Evolutionary conservation across 169 alveolate species (phyloP).

Genomic region (Plasmodium malariae): DNA sequence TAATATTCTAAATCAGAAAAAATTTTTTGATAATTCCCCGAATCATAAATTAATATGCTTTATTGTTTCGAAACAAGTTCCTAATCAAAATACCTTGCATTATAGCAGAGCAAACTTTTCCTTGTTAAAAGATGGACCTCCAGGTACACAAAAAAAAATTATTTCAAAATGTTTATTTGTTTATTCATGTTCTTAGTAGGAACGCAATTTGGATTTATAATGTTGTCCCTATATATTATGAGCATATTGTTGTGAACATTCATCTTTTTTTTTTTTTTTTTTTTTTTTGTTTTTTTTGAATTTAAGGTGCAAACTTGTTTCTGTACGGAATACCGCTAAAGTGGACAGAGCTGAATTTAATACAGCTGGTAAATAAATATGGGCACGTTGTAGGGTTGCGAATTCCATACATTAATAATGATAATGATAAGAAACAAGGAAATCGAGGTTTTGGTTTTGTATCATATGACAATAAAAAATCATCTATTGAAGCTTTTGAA

Average conservation of each 20-base stretch:
- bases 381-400: slow-evolving; percentile 86
- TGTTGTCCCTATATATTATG: too few relatives aligned
- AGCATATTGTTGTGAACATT: not conserved
- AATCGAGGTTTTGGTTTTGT: slow-evolving; percentile 84
- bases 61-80: slow-evolving; percentile 80
- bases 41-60: slow-evolving; percentile 81
- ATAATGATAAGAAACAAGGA: slow-evolving; percentile 78
- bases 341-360: slow-evolving; percentile 82
- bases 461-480: slow-evolving; percentile 83
- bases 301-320: slow-evolving; percentile 82
- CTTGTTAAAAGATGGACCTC: slow-evolving; percentile 87
- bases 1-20: slow-evolving; percentile 76
- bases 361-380: slow-evolving; percentile 81
- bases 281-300: not conserved
- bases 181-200: too few relatives aligned
- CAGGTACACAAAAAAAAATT: slow-evolving; percentile 67
- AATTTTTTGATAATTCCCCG: slow-evolving; percentile 82
- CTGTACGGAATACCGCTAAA: slow-evolving; percentile 83
- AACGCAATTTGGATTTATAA: too few relatives aligned
- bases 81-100: slow-evolving; percentile 74
- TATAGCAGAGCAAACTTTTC: slow-evolving; percentile 82
- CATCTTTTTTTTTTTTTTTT: not conserved
- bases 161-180: too few relatives aligned
- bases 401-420: slow-evolving; percentile 79
- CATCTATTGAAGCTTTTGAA: slow-evolving; percentile 84